Evolutionary conservation across 2,329 filamentous ascomycete species (phyloP).

Genomic region (Bipolaris victoriae): DNA sequence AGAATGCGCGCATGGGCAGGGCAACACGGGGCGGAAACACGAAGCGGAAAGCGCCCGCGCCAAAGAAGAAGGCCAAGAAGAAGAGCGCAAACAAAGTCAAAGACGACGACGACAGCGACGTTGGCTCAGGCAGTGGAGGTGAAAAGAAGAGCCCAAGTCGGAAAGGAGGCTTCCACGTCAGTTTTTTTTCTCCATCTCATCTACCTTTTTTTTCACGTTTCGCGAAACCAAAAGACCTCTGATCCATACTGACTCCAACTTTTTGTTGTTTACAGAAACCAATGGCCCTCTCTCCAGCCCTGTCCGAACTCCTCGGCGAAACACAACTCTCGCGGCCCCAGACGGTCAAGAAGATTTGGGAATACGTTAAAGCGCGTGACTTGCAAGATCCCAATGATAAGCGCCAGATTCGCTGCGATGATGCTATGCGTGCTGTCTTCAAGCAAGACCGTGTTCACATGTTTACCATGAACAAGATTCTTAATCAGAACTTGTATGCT

Average conservation of each 20-base stretch:
- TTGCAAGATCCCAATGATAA: conserved; percentile 92
- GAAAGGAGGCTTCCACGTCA: conserved; percentile 87
- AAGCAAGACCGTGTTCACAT: conserved; percentile 91
- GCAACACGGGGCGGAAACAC: conserved; percentile 76
- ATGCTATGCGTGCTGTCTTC: conserved; percentile 89
- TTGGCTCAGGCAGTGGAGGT: conserved; percentile 65
- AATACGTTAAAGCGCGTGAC: conserved; percentile 85
- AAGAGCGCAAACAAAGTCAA: conserved; percentile 74
- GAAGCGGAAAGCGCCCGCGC: conserved; percentile 60
- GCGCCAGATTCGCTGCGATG: conserved; percentile 91
- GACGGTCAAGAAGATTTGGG: conserved; percentile 96
- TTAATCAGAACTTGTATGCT: conserved; percentile 87
- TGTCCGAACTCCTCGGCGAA: conserved; percentile 74
- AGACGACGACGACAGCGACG: conserved; percentile 79
- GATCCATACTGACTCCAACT: conserved; percentile 41
- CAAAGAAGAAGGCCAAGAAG: conserved; percentile 74
- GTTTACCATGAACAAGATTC: conserved; percentile 99
- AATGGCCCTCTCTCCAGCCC: conserved; percentile 72
- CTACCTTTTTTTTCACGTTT: neutral
- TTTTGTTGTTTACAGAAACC: conserved; percentile 61
- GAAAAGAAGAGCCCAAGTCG: conserved; percentile 72
- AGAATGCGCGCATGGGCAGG: conserved; percentile 71
- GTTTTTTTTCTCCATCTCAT: conserved; percentile 30
- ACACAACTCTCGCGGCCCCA: conserved; percentile 88
- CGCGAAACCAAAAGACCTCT: conserved; percentile 25